Evolutionary conservation across 2,329 filamentous ascomycete species (phyloP), one percentile per base, ranked within the genome.

Genomic region (Chaetothyriales sp.): DNA sequence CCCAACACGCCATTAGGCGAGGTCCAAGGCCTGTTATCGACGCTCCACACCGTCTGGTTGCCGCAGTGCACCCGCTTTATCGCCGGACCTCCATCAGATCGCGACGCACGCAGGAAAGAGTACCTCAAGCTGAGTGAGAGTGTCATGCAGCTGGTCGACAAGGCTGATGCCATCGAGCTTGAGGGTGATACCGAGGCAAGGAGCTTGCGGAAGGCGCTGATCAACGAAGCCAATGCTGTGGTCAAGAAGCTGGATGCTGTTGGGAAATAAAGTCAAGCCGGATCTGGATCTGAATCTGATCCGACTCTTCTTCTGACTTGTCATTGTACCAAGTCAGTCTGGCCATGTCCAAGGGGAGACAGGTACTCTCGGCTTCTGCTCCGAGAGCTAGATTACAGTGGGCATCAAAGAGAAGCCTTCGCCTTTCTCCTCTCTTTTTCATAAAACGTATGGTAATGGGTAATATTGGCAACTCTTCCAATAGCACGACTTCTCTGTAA

Each of bases 81-180:
- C 36, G 54, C 62, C 4, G 50, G 65, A 19, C 66, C 70, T 5
- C 71, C 71, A 0, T 51, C 57, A 0, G 69, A 73, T 8, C 44
- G 55, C 5, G 68, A 70, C 55, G 59, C 62, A 32, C 64, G 68
- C 36, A 65, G 66, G 20, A 68, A 66, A 49, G 70, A 73, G 55
- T 64, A 72, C 53, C 67, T 64, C 52, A 69, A 66, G 48, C 56
- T 73, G 44, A 66, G 62, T 49, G 70, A 73, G 60, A 69, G 64
- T 1, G 66, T 71, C 9, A 53, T 72, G 57, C 68, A 72, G 56
- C 61, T 72, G 15, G 59, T 70, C 46, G 52, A 73, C 51, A 71
- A 71, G 74, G 66, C 93, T 4, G 83, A 89, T 60, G 78, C 84
- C 5, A 69, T 95, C 10, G 83, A 92, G 57, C 70, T 72, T 2